These are phyloP conservation scores for Synchytrium microbalum DNA, from an alignment of 371 early-diverging fungal genomes.

Conservation along the genomic window DNA sequence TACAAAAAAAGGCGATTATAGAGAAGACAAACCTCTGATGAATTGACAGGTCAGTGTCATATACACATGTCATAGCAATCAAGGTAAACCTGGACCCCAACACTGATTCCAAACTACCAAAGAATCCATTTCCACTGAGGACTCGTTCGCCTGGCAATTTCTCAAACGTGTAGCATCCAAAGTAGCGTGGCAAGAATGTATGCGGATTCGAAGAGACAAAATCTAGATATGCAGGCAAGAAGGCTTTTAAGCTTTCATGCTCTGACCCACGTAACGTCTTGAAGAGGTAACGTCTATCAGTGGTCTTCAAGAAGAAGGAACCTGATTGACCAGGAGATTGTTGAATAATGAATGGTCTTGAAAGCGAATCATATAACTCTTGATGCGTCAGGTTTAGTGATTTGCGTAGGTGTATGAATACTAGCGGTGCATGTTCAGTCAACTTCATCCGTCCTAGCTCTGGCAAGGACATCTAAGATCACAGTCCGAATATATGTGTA, in stretches of 20 bases:
- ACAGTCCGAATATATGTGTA: too few species aligned
- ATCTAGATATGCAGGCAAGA: slow-evolving; percentile 40
- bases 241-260: slow-evolving; percentile 38
- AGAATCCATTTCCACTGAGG: slow-evolving; percentile 8
- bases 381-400: slow-evolving; percentile 34
- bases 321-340: slow-evolving; percentile 45
- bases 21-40: slow-evolving; percentile 23
- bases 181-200: slow-evolving; percentile 47
- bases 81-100: slow-evolving; percentile 32
- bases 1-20: too few species aligned
- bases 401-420: slow-evolving; percentile 40
- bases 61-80: slow-evolving; percentile 44
- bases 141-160: slow-evolving; percentile 5
- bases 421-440: slow-evolving; percentile 45
- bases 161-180: slow-evolving; percentile 52
- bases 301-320: slow-evolving; percentile 39
- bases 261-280: slow-evolving; percentile 49
- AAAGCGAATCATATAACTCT: slow-evolving; percentile 37
- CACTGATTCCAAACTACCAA: slow-evolving; percentile 26
- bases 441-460: slow-evolving; percentile 42
- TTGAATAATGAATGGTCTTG: slow-evolving; percentile 29
- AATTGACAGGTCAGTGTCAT: slow-evolving; percentile 42
- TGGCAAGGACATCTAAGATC: slow-evolving; percentile 19
- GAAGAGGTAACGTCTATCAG: slow-evolving; percentile 41
- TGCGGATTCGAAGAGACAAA: slow-evolving; percentile 35